These are phyloP conservation scores for Rhodocollybia butyracea DNA, from an alignment of 768 basidiomycete species.

Conservation along the genomic window DNA sequence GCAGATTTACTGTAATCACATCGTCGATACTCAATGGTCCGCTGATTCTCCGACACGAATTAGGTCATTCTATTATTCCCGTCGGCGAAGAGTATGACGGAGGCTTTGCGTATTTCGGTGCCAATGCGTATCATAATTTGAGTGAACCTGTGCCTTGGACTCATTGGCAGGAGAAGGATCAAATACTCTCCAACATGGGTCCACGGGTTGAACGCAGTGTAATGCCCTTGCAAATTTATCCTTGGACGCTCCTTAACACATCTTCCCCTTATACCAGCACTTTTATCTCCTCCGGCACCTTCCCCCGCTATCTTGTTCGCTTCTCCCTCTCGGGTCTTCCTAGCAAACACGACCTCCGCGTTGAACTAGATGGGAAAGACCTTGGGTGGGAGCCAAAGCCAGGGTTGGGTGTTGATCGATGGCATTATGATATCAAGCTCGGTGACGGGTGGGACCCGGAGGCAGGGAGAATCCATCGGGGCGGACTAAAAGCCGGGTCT, in stretches of 20 bases:
- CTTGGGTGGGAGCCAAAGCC: constrained; percentile 55
- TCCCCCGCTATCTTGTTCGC: constrained; percentile 55
- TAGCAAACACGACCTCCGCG: constrained; percentile 43
- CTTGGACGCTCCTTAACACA: constrained; percentile 70
- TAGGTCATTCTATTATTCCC: constrained; percentile 75
- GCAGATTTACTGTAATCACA: constrained; percentile 75
- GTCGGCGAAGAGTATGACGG: constrained; percentile 87
- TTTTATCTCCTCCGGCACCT: constrained; percentile 64
- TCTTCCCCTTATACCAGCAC: constrained; percentile 53
- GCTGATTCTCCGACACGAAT: constrained; percentile 73
- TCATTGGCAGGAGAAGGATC: constrained; percentile 49
- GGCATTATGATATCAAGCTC: constrained; percentile 66
- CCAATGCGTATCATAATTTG: constrained; percentile 52
- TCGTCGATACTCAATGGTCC: constrained; percentile 72
- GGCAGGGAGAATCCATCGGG: too few species aligned
- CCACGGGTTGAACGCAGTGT: constrained; percentile 60
- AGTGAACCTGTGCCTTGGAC: constrained; percentile 54
- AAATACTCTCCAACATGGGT: neutral
- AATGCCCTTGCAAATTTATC: constrained; percentile 74
- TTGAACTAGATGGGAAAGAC: constrained; percentile 59
- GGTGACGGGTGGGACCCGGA: constrained; percentile 37
- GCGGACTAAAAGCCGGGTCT: constrained; percentile 39
- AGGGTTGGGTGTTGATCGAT: constrained; percentile 65
- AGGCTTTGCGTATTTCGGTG: constrained; percentile 68
- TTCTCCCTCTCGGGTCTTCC: constrained; percentile 78